phyloP scores from a whole-genome alignment of 257 asterid species.

The Petunia secreta region DNA sequence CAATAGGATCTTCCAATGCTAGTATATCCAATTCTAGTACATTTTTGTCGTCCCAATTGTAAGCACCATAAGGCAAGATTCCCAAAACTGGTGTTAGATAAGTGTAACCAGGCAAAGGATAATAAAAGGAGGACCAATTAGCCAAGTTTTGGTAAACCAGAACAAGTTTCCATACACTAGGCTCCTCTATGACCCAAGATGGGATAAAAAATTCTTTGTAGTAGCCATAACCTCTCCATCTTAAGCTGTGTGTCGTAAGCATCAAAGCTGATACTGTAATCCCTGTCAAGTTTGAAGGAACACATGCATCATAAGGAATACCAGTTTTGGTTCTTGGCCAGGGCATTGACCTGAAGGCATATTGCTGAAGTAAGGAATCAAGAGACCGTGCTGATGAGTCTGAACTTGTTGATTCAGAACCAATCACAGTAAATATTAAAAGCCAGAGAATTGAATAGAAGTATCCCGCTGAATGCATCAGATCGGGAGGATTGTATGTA shows the following conservation, averaged over 20 bases:
- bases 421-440: slow-evolving; percentile 6
- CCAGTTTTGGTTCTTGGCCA: slow-evolving; percentile 62
- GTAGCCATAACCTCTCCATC: slow-evolving; percentile 57
- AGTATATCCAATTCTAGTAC: slow-evolving; percentile 61
- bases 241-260: slow-evolving; percentile 86
- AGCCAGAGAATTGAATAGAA: too few species aligned
- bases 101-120: slow-evolving; percentile 67
- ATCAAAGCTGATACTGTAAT: slow-evolving; percentile 68
- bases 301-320: slow-evolving; percentile 49
- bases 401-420: slow-evolving; percentile 39
- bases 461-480: too few species aligned
- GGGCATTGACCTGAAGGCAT: slow-evolving; percentile 61
- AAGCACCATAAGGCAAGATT: slow-evolving; percentile 69
- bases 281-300: slow-evolving; percentile 69
- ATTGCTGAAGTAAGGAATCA: slow-evolving; percentile 77
- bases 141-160: slow-evolving; percentile 16
- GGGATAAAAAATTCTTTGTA: slow-evolving; percentile 69
- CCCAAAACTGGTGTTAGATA: slow-evolving; percentile 31
- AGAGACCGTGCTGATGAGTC: slow-evolving; percentile 56
- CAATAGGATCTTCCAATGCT: slow-evolving; percentile 53
- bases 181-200: slow-evolving; percentile 60
- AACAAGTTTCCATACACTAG: slow-evolving; percentile 74
- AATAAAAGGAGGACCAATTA: slow-evolving; percentile 61
- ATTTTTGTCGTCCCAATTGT: slow-evolving; percentile 56
- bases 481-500: too few species aligned